These are phyloP conservation scores for Acacia pycnantha DNA, from an alignment of 331 rosid genomes.

Conservation along the genomic window DNA sequence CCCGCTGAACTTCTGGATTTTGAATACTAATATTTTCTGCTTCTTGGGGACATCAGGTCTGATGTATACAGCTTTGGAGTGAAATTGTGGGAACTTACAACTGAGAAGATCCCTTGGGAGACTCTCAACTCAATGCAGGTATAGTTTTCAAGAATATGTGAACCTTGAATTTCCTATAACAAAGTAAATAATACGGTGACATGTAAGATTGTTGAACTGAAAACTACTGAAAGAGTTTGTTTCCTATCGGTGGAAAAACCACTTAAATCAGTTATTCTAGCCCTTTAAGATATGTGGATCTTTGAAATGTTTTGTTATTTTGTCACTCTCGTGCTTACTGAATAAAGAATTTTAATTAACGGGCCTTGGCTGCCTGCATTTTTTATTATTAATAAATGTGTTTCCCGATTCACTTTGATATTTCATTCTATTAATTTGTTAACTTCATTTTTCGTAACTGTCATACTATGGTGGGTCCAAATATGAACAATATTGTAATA, in stretches of 20 bases:
- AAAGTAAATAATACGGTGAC: background rate
- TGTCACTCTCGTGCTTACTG: background rate
- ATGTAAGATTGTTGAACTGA: conserved; percentile 9
- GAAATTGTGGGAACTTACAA: conserved; percentile 95
- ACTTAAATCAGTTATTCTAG: background rate
- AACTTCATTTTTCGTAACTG: conserved; percentile 1
- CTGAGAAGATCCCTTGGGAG: conserved; percentile 99
- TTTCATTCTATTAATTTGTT: background rate
- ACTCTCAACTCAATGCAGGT: conserved; percentile 99
- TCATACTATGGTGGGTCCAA: conserved; percentile 20
- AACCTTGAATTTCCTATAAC: conserved; percentile 10
- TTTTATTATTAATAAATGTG: background rate
- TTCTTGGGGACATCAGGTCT: conserved; percentile 62
- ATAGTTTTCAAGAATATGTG: conserved; percentile 35
- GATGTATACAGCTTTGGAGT: conserved; percentile 97
- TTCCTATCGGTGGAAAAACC: background rate
- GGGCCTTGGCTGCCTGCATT: background rate
- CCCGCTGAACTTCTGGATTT: conserved; percentile 10
- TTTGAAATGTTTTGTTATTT: background rate
- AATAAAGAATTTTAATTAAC: background rate
- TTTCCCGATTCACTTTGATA: conserved; percentile 5
- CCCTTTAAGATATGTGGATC: background rate
- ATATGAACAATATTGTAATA: too few species aligned
- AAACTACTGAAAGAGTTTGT: background rate
- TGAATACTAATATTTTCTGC: conserved; percentile 6